These are phyloP conservation scores for Boletus edulis DNA, from an alignment of 768 basidiomycete genomes.

Conservation along the genomic window DNA sequence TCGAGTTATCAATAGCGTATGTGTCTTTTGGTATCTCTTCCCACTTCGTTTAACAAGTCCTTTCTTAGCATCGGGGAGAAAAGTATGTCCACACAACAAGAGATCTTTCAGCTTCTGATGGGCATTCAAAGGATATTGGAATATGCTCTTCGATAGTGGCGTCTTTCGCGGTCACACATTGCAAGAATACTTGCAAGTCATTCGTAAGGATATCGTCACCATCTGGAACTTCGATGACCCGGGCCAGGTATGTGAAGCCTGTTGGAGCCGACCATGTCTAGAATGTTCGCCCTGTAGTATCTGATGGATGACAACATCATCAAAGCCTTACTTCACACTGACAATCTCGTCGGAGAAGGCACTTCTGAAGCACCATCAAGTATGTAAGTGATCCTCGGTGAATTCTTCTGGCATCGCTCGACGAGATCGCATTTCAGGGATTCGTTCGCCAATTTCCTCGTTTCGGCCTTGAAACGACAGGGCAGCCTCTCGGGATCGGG, in stretches of 20 bases:
- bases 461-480: not conserved
- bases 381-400: not conserved
- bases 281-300: not conserved
- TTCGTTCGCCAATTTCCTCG: not conserved
- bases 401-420: not conserved
- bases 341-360: not conserved
- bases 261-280: not conserved
- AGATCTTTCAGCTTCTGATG: not conserved
- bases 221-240: conserved; percentile 15
- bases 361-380: not conserved
- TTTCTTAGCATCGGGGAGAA: conserved; percentile 7
- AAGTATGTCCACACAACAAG: not conserved
- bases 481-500: no score
- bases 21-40: not conserved
- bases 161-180: conserved; percentile 9
- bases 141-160: not conserved
- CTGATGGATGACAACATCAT: conserved; percentile 5
- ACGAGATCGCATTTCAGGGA: not conserved
- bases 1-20: conserved; percentile 12
- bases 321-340: not conserved
- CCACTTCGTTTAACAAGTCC: not conserved
- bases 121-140: conserved; percentile 9
- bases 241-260: not conserved
- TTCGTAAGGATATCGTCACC: conserved; percentile 1
- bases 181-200: conserved; percentile 11